A percentile compares a stretch with the other conserved stretches of the same genome.
phyloP scores from a whole-genome alignment of 805 yeast genomes.

The Ogataea minuta region DNA sequence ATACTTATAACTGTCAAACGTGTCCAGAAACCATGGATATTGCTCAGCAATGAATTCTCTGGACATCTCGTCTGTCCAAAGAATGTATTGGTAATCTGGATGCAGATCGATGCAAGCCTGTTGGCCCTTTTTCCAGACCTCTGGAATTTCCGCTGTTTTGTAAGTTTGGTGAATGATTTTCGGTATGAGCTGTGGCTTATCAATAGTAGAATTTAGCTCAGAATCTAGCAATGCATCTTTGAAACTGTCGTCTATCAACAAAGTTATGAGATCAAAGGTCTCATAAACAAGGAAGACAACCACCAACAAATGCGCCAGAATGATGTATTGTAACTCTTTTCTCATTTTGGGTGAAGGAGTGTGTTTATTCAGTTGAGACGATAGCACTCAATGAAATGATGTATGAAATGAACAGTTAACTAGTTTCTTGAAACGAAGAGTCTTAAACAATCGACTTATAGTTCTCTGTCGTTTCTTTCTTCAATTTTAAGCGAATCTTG shows the following conservation, averaged over 20 bases:
- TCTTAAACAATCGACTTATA: background rate
- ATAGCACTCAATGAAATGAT: conserved; percentile 1
- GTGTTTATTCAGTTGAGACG: conserved; percentile 5
- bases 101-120: conserved; percentile 72
- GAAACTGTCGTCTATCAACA: conserved; percentile 70
- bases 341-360: conserved; percentile 42
- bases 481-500: conserved; percentile 1
- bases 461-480: background rate
- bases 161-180: conserved; percentile 93
- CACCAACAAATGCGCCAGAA: conserved; percentile 58
- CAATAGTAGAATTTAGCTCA: conserved; percentile 52
- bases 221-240: conserved; percentile 59
- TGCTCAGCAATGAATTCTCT: conserved; percentile 73
- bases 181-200: conserved; percentile 64
- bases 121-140: conserved; percentile 76
- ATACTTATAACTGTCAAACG: conserved; percentile 74
- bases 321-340: conserved; percentile 60
- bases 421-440: too few species aligned
- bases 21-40: conserved; percentile 81
- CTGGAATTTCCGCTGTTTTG: conserved; percentile 76
- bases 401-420: too few species aligned
- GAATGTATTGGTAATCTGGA: conserved; percentile 81
- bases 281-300: conserved; percentile 55
- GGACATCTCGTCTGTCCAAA: conserved; percentile 89
- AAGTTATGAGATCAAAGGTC: conserved; percentile 68